Base-by-base conservation (phyloP, 2,329 filamentous ascomycete genomes). In the Teratosphaeria gauchensis region DNA sequence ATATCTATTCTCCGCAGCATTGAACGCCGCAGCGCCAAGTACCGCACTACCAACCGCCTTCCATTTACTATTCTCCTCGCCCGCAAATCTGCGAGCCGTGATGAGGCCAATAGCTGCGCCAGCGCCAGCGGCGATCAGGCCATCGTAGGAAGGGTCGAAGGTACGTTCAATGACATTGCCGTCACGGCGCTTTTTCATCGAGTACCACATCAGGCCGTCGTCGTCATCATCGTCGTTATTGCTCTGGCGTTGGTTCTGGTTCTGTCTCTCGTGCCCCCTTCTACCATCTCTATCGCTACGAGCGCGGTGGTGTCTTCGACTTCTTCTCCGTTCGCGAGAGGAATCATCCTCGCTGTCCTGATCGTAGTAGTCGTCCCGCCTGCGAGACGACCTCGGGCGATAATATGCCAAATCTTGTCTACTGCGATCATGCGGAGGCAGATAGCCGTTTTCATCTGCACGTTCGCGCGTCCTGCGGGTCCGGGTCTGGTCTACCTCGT, bases 61-160 rank as follows among this genome's bases (percentile, higher is more conserved):
- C 55, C 52, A 46, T 21, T 38, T 42, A 31, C 54, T 55, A 28
- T 62, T 54, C 55, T 58, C 38, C 7, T 58, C 53, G 33, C 58
- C 54, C 30, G 54, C 56, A 24, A 64, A 63, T 12, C 56, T 54
- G 31, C 61, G 53, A 9, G 60, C 63, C 14, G 65, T 67, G 32
- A 67, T 60, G 19, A 59, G 60, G 19, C 65, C 65, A 14, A 67
- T 57, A 1, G 65, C 65, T 4, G 64, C 65, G 8, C 65, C 65
- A 4, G 65, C 63, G 12, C 55, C 63, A 1, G 59, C 64, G 8
- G 65, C 65, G 48, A 67, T 59, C 24, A 67, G 52, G 4, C 65
- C 65, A 51, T 67, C 65, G 38, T 65, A 66, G 5, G 61, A 64
- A 14, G 59, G 58, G 56, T 67, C 65, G 54, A 67, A 65, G 51